phyloP scores from a whole-genome alignment of 208 protist genomes.

The Trypanosoma rangeli region DNA sequence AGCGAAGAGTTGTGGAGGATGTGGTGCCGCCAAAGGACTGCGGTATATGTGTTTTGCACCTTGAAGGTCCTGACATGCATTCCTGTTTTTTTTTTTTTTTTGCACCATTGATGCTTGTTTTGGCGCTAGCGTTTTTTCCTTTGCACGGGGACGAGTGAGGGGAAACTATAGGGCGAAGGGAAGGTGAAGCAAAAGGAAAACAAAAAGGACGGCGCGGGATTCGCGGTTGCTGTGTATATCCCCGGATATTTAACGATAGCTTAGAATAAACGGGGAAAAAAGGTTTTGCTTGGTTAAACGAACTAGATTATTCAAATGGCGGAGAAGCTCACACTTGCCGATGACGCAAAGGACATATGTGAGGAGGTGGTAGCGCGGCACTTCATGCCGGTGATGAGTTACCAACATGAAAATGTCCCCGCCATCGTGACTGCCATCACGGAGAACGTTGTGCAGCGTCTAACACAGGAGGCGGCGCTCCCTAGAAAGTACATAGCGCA shows the following conservation, averaged over 20 bases:
- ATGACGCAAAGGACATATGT: constrained; percentile 79
- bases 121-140: background rate
- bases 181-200: constrained; percentile 12
- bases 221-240: background rate
- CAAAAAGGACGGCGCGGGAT: background rate
- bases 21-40: too few species aligned
- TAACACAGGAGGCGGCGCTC: constrained; percentile 82
- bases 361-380: constrained; percentile 61
- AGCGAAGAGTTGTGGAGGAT: too few species aligned
- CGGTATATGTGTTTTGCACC: background rate
- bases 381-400: constrained; percentile 65
- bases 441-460: constrained; percentile 73
- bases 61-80: background rate
- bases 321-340: constrained; percentile 74
- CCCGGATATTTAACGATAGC: background rate
- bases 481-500: constrained; percentile 91
- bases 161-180: background rate
- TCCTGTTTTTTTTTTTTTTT: constrained; percentile 30
- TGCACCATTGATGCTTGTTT: constrained; percentile 2
- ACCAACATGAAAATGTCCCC: constrained; percentile 70
- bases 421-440: constrained; percentile 61
- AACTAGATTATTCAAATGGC: constrained; percentile 18
- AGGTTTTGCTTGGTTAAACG: background rate
- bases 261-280: background rate
- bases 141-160: too few species aligned